phyloP scores from a whole-genome alignment of 306 rosid species.

The Dryas drummondii region DNA sequence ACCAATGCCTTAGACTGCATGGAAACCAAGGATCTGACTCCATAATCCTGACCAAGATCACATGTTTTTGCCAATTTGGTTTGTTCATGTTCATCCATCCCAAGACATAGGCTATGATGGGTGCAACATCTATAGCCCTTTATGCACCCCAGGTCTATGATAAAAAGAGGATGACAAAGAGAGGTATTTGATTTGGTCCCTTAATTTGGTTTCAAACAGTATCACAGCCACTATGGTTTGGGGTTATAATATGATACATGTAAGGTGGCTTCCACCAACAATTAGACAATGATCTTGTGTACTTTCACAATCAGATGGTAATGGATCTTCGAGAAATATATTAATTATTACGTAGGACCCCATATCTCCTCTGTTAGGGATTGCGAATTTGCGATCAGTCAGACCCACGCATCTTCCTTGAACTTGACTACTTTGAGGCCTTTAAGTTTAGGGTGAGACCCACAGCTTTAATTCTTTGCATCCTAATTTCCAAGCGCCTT shows the following conservation, averaged over 20 bases:
- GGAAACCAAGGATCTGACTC: slow-evolving; percentile 44
- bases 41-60: slow-evolving; percentile 47
- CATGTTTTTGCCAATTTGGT: slow-evolving; percentile 45
- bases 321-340: slow-evolving; percentile 30
- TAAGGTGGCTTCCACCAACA: slow-evolving; percentile 52
- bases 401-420: slow-evolving; percentile 14
- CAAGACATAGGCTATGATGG: slow-evolving; percentile 42
- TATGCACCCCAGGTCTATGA: slow-evolving; percentile 39
- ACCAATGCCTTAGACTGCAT: slow-evolving; percentile 31
- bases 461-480: slow-evolving; percentile 29
- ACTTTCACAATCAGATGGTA: slow-evolving; percentile 43
- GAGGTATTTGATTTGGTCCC: slow-evolving; percentile 48
- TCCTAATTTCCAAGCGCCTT: background rate
- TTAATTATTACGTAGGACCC: slow-evolving; percentile 43
- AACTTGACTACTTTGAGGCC: slow-evolving; percentile 20
- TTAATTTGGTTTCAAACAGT: slow-evolving; percentile 27
- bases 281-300: slow-evolving; percentile 56
- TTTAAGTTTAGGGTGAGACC: slow-evolving; percentile 22
- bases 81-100: slow-evolving; percentile 41
- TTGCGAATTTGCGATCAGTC: background rate
- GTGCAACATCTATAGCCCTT: slow-evolving; percentile 33
- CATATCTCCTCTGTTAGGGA: slow-evolving; percentile 1
- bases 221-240: slow-evolving; percentile 30
- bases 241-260: slow-evolving; percentile 21
- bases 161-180: slow-evolving; percentile 29